phyloP scores from a whole-genome alignment of 208 protist species.

The Wallacemonas sp. region DNA sequence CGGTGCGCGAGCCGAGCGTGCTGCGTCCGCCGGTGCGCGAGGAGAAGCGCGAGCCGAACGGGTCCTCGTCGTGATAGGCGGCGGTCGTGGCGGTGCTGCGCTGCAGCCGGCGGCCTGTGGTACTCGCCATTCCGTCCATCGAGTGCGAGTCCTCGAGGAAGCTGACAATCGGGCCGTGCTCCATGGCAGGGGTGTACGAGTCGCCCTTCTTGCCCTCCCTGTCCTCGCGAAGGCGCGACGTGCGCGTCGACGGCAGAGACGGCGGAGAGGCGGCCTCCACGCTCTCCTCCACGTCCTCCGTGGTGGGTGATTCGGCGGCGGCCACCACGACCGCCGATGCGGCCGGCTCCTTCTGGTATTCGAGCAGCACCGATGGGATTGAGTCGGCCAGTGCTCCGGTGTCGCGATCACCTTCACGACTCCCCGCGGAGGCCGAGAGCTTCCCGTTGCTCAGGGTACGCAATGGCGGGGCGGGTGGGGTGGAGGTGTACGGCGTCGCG shows the following conservation, averaged over 20 bases:
- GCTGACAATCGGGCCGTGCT: slow-evolving; percentile 7
- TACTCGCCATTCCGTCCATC: not conserved
- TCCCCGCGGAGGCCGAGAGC: no score
- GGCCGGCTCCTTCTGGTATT: not conserved
- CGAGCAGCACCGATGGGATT: not conserved
- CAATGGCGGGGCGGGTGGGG: no score
- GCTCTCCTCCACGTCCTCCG: no score
- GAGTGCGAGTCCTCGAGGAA: slow-evolving; percentile 6
- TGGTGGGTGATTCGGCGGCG: no score
- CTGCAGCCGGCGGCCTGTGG: not conserved
- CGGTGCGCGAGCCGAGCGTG: not conserved
- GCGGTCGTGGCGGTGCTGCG: slow-evolving; percentile 12
- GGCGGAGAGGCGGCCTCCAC: not conserved
- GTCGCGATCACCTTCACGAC: not conserved
- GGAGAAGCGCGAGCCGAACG: not conserved
- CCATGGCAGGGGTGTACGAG: not conserved
- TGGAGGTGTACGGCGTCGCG: no score
- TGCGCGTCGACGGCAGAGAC: not conserved
- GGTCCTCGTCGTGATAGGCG: slow-evolving; percentile 8
- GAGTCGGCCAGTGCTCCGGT: not conserved
- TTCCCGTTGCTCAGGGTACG: no score
- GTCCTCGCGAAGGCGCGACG: not conserved
- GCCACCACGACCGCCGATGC: no score
- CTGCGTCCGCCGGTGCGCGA: slow-evolving; percentile 4
- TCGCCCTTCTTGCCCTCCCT: not conserved